Evolutionary conservation across 108 stramenopile species (phyloP).

Genomic region (Chaetoceros muelleri): DNA sequence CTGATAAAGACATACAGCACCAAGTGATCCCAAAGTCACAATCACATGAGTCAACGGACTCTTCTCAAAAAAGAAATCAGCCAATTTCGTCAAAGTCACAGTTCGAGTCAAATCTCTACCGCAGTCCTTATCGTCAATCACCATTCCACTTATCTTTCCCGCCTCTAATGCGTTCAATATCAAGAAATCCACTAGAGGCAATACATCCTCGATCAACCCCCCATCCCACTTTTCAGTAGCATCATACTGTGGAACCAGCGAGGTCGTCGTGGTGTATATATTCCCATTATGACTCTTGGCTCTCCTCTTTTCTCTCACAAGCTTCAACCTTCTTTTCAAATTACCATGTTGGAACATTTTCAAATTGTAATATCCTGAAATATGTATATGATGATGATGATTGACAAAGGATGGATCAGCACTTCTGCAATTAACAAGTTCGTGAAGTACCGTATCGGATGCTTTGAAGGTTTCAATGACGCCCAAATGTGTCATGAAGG

Average conservation of each 20-base stretch:
- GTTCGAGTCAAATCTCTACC: background rate
- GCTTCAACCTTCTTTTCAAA: conserved; percentile 25
- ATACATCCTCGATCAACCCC: conserved; percentile 35
- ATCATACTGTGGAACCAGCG: conserved; percentile 66
- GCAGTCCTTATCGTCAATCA: background rate
- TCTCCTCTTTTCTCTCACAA: conserved; percentile 10
- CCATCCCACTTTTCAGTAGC: conserved; percentile 65
- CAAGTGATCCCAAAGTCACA: conserved; percentile 46
- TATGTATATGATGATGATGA: conserved; percentile 36
- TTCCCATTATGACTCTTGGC: conserved; percentile 5
- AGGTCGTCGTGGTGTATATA: conserved; percentile 21
- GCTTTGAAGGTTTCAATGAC: conserved; percentile 49
- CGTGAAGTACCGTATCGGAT: conserved; percentile 23
- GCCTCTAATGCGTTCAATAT: conserved; percentile 69
- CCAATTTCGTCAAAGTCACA: conserved; percentile 13
- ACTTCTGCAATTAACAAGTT: conserved; percentile 5
- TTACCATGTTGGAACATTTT: conserved; percentile 44
- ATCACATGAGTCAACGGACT: conserved; percentile 32
- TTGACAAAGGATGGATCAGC: conserved; percentile 1
- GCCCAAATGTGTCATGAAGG: conserved; percentile 69
- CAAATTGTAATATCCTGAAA: conserved; percentile 70
- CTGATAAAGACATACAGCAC: conserved; percentile 37
- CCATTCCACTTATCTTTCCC: conserved; percentile 18
- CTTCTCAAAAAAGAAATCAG: conserved; percentile 20
- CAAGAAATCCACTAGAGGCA: conserved; percentile 49